Evolutionary conservation across 1,284 basidiomycete genomes (phyloP), one percentile per base, ranked within the genome.

Genomic region (Pulveroboletus sp.): DNA sequence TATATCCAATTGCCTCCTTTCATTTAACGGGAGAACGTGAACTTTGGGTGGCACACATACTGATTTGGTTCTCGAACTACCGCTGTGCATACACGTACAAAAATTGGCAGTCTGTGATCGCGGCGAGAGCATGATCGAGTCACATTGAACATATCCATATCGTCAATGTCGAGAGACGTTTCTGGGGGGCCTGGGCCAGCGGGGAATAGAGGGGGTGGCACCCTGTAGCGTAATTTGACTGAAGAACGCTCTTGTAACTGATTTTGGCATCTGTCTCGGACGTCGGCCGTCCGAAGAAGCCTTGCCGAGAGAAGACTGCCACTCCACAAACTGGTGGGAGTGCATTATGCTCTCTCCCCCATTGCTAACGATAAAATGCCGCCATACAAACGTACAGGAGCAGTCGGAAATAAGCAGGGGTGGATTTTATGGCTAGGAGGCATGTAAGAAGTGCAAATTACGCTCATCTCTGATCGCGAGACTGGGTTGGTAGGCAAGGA

Each of bases 401-500:
- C 3, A 20, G 35, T 44, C 51, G 56, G 60, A 52, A 64, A 62
- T 62, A 49, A 43, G 42, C 17, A 56, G 57, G 57, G 17, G 10
- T 35, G 45, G 28, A 29, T 7, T 54, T 62, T 65, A 59, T 62
- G 55, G 62, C 33, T 36, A 43, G 3, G 26, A 31, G 18, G 8
- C 35, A 35, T 38, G 15, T 20, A 24, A 43, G 33, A 54, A 38
- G 36, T 24, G 43, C 22, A 35, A 17, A 40, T 58, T 11, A 54
- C 26, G 12, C 20, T 39, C 42, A n/a, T 49, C 18, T 39, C 29
- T 56, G 24, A 33, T 39, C 11, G 17, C n/a, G n/a, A 28, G 44
- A 57, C 22, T 18, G 31, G 26, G 42, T 18, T 54, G 35, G 33
- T 52, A 35, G 43, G 12, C 17, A n/a, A 28, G 12, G 36, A 20